Evolutionary conservation across 345 rosid species (phyloP).

Genomic region (Alliaria petiolata): DNA sequence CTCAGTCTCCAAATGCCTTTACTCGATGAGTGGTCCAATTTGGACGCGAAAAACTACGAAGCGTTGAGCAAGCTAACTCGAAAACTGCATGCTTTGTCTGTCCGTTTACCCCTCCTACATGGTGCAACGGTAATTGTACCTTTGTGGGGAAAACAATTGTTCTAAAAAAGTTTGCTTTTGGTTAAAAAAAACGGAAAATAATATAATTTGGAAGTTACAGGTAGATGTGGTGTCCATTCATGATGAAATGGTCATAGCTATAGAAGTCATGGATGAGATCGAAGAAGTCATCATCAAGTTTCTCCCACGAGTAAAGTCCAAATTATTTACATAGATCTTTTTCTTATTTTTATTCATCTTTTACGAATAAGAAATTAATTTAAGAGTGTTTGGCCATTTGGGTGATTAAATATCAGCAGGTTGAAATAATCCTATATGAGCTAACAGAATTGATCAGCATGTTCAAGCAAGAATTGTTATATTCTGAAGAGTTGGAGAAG

Average conservation of each 20-base stretch:
- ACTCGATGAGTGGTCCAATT: constrained; percentile 49
- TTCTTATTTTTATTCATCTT: neutral
- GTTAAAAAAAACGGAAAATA: neutral
- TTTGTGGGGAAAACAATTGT: neutral
- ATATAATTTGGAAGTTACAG: constrained; percentile 20
- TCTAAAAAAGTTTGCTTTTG: neutral
- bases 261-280: constrained; percentile 48
- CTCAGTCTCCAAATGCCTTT: constrained; percentile 43
- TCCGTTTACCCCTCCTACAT: constrained; percentile 43
- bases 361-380: neutral
- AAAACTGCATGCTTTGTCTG: constrained; percentile 55
- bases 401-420: constrained; percentile 34
- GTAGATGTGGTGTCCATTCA: constrained; percentile 43
- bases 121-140: constrained; percentile 46
- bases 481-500: constrained; percentile 40
- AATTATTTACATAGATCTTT: neutral
- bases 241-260: constrained; percentile 49
- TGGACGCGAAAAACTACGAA: constrained; percentile 49
- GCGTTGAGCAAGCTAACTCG: constrained; percentile 54
- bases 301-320: constrained; percentile 42
- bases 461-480: constrained; percentile 39
- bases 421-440: constrained; percentile 48
- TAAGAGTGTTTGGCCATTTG: neutral
- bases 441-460: constrained; percentile 48
- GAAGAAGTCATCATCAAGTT: constrained; percentile 32